Conservation (phyloP, 2,329 filamentous ascomycete genomes). For the Tolypocladium pustulatum region DNA sequence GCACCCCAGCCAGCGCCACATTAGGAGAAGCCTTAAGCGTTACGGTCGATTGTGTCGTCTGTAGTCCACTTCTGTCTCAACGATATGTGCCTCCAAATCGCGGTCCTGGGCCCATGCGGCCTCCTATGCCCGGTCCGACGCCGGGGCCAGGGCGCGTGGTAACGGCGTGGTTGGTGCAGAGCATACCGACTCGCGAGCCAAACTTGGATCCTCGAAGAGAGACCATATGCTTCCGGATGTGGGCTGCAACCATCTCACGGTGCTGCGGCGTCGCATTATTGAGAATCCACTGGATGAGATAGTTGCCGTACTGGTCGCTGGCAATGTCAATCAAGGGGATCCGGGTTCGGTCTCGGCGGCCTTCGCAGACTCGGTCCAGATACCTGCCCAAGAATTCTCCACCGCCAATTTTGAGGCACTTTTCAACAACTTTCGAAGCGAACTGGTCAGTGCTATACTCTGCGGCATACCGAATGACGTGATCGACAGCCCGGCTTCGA, state of each 20-base stretch:
- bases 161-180: conserved; percentile 90
- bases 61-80: conserved; percentile 15
- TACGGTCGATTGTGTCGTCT: not conserved
- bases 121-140: conserved; percentile 52
- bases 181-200: conserved; percentile 95
- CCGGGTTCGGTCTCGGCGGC: conserved; percentile 78
- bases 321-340: conserved; percentile 97
- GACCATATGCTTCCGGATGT: conserved; percentile 99
- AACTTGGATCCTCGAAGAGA: conserved; percentile 97
- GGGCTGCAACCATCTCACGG: conserved; percentile 82
- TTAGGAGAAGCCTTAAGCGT: not conserved
- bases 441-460: conserved; percentile 99
- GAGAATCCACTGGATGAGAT: conserved; percentile 93
- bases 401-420: conserved; percentile 94
- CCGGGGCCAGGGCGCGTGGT: conserved; percentile 83
- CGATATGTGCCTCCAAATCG: conserved; percentile 51
- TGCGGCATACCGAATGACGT: conserved; percentile 84
- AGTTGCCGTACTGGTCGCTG: conserved; percentile 98
- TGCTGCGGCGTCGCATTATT: conserved; percentile 81
- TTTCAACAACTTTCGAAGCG: conserved; percentile 97
- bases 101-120: conserved; percentile 46
- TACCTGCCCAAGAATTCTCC: conserved; percentile 85
- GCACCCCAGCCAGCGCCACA: not conserved
- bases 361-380: conserved; percentile 87
- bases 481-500: conserved; percentile 86